Conservation (phyloP, 1,139 yeast species). For the Hanseniaspora sp. region DNA sequence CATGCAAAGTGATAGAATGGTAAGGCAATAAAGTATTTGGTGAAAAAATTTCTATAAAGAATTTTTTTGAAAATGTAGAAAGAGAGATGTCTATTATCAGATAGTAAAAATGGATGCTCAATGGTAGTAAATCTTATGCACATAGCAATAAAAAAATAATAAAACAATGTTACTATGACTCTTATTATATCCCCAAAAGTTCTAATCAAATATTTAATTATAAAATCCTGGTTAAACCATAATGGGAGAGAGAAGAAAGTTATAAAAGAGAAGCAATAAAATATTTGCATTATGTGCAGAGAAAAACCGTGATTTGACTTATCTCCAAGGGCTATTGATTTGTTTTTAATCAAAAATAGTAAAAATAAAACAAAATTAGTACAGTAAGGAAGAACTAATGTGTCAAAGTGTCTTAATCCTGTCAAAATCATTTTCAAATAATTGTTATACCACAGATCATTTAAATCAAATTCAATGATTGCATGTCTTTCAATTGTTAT, state of each 20-base stretch:
- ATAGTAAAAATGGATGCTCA: slow-evolving; percentile 79
- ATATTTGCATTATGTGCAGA: slow-evolving; percentile 66
- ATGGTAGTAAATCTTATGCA: slow-evolving; percentile 53
- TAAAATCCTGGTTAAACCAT: slow-evolving; percentile 41
- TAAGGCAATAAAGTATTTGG: slow-evolving; percentile 34
- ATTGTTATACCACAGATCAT: slow-evolving; percentile 30
- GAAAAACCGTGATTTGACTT: slow-evolving; percentile 69
- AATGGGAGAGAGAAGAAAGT: slow-evolving; percentile 57
- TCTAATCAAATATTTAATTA: slow-evolving; percentile 32
- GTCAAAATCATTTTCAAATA: slow-evolving; percentile 32
- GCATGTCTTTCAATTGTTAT: slow-evolving; percentile 45
- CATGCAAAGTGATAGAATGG: slow-evolving; percentile 66
- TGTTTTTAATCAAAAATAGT: slow-evolving; percentile 49
- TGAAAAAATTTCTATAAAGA: slow-evolving; percentile 35
- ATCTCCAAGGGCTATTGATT: slow-evolving; percentile 76
- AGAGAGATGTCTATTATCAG: slow-evolving; percentile 89
- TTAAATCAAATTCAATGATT: slow-evolving; percentile 33
- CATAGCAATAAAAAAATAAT: slow-evolving; percentile 35
- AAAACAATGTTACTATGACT: slow-evolving; percentile 25
- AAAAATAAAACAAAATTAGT: slow-evolving; percentile 44
- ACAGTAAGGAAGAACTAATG: slow-evolving; percentile 40
- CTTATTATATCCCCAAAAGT: slow-evolving; percentile 18
- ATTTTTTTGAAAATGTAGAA: slow-evolving; percentile 70
- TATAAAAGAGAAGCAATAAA: slow-evolving; percentile 62
- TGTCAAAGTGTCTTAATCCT: slow-evolving; percentile 29